Conservation (phyloP, 2,329 filamentous ascomycete genomes). For the Berkeleyomyces rouxiae region DNA sequence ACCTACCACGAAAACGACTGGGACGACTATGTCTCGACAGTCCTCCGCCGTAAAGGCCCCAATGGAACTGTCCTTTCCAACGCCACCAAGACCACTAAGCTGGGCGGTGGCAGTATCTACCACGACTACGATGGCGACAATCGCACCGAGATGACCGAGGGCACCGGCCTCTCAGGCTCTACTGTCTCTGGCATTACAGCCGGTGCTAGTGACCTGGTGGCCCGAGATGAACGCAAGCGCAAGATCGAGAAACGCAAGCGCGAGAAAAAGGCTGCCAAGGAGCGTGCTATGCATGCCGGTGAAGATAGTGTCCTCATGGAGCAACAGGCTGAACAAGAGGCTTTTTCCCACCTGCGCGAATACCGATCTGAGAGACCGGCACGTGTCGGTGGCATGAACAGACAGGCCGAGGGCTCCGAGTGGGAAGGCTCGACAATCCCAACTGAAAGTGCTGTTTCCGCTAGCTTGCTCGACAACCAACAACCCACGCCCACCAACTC, state of each 20-base stretch:
- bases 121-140: constrained; percentile 47
- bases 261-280: constrained; percentile 21
- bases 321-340: constrained; percentile 44
- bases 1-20: constrained; percentile 72
- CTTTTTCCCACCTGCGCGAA: constrained; percentile 52
- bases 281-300: constrained; percentile 27
- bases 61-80: constrained; percentile 75
- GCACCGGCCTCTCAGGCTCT: constrained; percentile 30
- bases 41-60: constrained; percentile 72
- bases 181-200: constrained; percentile 28
- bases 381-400: constrained; percentile 77
- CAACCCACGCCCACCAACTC: constrained; percentile 40
- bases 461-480: constrained; percentile 42
- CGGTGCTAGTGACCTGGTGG: constrained; percentile 37
- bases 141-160: constrained; percentile 29
- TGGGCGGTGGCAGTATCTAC: constrained; percentile 78
- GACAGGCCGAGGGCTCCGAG: constrained; percentile 56
- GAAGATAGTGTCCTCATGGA: constrained; percentile 46
- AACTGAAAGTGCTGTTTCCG: constrained; percentile 43
- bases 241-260: constrained; percentile 32
- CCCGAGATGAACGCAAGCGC: constrained; percentile 39
- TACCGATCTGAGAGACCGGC: constrained; percentile 81
- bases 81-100: constrained; percentile 63
- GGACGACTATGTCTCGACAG: constrained; percentile 97
- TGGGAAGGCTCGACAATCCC: constrained; percentile 62